A percentile compares a stretch with the other conserved stretches of the same genome.
phyloP scores from a whole-genome alignment of 306 rosid genomes.

The Malus sylvestris region DNA sequence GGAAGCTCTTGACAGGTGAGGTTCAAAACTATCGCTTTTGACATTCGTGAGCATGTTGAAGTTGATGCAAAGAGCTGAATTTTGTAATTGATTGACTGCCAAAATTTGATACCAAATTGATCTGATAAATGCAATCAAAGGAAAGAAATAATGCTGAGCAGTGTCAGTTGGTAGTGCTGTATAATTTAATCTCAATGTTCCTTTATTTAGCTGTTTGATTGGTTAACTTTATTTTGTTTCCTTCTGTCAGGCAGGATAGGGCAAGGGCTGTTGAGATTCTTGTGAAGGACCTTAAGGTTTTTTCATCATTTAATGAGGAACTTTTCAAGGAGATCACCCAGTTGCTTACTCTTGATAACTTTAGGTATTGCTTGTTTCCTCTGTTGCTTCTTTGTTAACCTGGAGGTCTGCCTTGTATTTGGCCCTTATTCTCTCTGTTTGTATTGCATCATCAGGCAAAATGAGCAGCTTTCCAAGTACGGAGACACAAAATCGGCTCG shows the following conservation, averaged over 20 bases:
- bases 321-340: slow-evolving; percentile 49
- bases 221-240: neutral
- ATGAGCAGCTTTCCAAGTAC: slow-evolving; percentile 47
- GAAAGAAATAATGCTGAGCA: neutral
- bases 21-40: neutral
- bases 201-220: neutral
- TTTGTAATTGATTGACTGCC: neutral
- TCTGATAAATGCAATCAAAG: neutral
- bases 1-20: slow-evolving; percentile 49
- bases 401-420: neutral
- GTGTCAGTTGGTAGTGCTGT: neutral
- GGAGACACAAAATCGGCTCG: slow-evolving; percentile 46
- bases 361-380: slow-evolving; percentile 17
- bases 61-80: neutral
- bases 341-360: slow-evolving; percentile 41
- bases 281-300: slow-evolving; percentile 45
- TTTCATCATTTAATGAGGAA: slow-evolving; percentile 38
- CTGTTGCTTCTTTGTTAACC: neutral
- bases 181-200: neutral
- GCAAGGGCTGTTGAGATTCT: slow-evolving; percentile 42
- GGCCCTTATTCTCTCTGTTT: neutral
- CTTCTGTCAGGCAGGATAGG: slow-evolving; percentile 36
- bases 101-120: neutral
- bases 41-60: neutral
- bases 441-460: slow-evolving; percentile 27